phyloP scores from a whole-genome alignment of 2,329 filamentous ascomycete species.

The Botrytis paeoniae region DNA sequence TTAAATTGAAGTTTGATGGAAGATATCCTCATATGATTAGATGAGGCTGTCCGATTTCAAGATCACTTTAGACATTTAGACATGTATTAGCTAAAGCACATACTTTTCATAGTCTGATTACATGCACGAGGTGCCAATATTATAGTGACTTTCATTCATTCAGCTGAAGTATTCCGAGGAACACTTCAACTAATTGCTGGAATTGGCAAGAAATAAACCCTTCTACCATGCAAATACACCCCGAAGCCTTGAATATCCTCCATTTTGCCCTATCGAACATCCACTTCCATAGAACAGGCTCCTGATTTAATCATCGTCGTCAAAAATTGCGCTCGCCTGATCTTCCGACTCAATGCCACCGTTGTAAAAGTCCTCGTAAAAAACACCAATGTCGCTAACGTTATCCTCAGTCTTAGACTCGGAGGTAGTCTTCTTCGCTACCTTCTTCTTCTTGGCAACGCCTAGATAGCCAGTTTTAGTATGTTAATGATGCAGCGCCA shows the following conservation, averaged over 20 bases:
- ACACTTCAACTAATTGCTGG: not conserved
- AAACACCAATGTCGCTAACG: not conserved
- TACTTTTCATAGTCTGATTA: not conserved
- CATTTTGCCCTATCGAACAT: not conserved
- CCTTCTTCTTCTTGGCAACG: not conserved
- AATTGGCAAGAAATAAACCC: not conserved
- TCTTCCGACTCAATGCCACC: not conserved
- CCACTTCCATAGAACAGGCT: not conserved
- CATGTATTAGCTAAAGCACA: not conserved
- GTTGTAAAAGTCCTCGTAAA: fast-evolving
- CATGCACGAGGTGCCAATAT: not conserved
- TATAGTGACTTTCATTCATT: not conserved
- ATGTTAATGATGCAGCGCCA: not conserved
- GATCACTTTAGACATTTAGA: not conserved
- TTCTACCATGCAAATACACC: not conserved
- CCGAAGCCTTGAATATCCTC: not conserved
- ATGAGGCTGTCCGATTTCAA: not conserved
- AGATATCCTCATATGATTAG: not conserved
- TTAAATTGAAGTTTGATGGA: not conserved
- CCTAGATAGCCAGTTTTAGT: not conserved
- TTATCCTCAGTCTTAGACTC: not conserved
- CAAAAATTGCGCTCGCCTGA: fast-evolving
- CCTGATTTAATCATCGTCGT: not conserved
- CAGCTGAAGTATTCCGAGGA: not conserved
- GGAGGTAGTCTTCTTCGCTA: not conserved